Base-by-base conservation (phyloP, 441 rosid genomes). In the Capsella rubella region DNA sequence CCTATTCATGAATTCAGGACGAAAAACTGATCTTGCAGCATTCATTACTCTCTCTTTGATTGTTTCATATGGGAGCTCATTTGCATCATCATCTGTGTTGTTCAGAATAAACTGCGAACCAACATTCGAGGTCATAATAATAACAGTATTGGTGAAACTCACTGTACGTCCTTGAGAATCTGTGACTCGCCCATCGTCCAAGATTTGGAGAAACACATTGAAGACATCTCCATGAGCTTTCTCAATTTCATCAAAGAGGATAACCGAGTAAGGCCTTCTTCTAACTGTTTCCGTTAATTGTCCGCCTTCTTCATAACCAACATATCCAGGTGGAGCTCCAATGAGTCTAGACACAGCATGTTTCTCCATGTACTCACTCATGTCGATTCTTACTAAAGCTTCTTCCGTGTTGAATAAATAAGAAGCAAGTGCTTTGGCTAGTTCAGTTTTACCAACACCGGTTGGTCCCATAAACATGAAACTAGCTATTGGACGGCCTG, bases 381-480 rank as follows among this genome's bases (percentile, higher is more conserved):
- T 96, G 78, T 96, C 98, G 29, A 96, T 90, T 63, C 98, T 78
- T 8, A 96, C 98, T 43, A 94, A 81, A 14, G 99, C 96, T 81
- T 94, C 99, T 84, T 96, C 98, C 0, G 99, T 90, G 79, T 90
- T 93, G 88, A 95, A 93, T 82, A 93, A 5, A 71, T 91, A 90
- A 27, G 98, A 87, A 18, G 99, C 98, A 18, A 96, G 87, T 47
- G 97, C 90, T 82, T 94, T 94, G 4, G 99, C 98, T 64, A 96
- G 73, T 79, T 96, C 98, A 9, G 99, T 96, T 85, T 96, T 96
- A 12, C 99, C 98, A 67, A 96, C 98, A 75, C 99, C 98, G 25
- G 99, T 93, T 16, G 99, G 98, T 61, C 99, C 99, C 97, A 92
- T 93, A 74, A 96, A 92, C 98, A 96, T 94, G 84, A 96, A 90